phyloP scores from a whole-genome alignment of 176 grass and related monocot genomes.

The Phoenix roebelenii region DNA sequence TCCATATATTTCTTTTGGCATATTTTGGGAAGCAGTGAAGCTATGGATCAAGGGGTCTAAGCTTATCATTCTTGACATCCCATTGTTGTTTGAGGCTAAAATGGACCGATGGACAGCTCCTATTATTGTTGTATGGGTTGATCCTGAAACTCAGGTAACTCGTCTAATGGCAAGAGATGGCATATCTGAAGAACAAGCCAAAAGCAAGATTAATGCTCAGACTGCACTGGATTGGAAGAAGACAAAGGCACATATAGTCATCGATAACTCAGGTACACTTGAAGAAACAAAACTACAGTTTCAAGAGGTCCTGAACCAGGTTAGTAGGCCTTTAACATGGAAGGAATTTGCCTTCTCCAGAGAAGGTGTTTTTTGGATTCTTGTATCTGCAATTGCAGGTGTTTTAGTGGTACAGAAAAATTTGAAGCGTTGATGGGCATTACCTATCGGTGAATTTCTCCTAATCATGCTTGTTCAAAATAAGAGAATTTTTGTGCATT shows the following conservation, averaged over 20 bases:
- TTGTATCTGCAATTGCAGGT: slow-evolving; percentile 36
- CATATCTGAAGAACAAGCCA: slow-evolving; percentile 59
- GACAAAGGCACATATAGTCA: slow-evolving; percentile 63
- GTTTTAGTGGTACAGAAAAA: slow-evolving; percentile 54
- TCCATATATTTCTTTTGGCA: slow-evolving; percentile 63
- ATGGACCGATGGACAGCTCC: slow-evolving; percentile 67
- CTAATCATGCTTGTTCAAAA: no score
- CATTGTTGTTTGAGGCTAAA: slow-evolving; percentile 76
- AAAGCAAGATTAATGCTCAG: slow-evolving; percentile 56
- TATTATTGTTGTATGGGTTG: slow-evolving; percentile 74
- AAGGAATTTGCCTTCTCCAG: slow-evolving; percentile 54
- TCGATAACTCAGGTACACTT: slow-evolving; percentile 57
- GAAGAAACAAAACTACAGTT: slow-evolving; percentile 63
- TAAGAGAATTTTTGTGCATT: no score
- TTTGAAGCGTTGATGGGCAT: slow-evolving; percentile 25
- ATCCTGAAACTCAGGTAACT: slow-evolving; percentile 51
- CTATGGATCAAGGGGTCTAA: slow-evolving; percentile 68
- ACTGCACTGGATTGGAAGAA: slow-evolving; percentile 59
- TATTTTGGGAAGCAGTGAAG: slow-evolving; percentile 72
- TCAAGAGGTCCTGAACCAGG: slow-evolving; percentile 34
- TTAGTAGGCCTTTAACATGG: slow-evolving; percentile 50
- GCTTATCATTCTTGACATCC: slow-evolving; percentile 73
- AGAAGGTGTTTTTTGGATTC: slow-evolving; percentile 53
- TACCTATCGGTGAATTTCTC: no score
- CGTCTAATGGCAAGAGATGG: slow-evolving; percentile 72